Conservation (phyloP, 2,329 filamentous ascomycete species). For the Leptosphaerulina australis region DNA sequence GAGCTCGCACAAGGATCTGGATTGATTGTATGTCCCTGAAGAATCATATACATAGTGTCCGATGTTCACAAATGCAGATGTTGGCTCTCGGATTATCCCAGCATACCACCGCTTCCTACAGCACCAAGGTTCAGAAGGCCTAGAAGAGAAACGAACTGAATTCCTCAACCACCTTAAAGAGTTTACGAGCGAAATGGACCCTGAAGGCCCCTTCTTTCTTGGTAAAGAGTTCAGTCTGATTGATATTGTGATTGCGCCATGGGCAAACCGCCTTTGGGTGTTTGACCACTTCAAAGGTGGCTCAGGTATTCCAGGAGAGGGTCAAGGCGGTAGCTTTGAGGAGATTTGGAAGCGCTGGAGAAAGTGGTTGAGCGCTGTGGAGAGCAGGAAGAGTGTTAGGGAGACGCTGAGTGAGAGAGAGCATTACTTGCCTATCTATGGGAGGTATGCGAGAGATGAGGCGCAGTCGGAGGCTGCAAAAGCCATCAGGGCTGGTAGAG, state of each 20-base stretch:
- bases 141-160: conserved; percentile 61
- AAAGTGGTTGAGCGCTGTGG: conserved; percentile 66
- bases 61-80: conserved; percentile 43
- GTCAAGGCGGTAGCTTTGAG: conserved; percentile 60
- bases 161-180: conserved; percentile 65
- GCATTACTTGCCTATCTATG: conserved; percentile 71
- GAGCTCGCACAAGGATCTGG: conserved; percentile 72
- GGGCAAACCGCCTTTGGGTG: conserved; percentile 73
- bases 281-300: conserved; percentile 76
- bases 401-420: conserved; percentile 72
- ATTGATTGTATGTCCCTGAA: conserved; percentile 59
- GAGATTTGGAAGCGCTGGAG: conserved; percentile 68
- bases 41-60: background rate
- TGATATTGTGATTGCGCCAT: conserved; percentile 74
- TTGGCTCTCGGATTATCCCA: conserved; percentile 70
- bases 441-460: conserved; percentile 55
- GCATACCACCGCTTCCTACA: conserved; percentile 67
- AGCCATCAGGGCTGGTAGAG: conserved; percentile 62
- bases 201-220: conserved; percentile 69
- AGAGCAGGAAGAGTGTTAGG: conserved; percentile 65
- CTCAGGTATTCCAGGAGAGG: conserved; percentile 56
- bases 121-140: conserved; percentile 44
- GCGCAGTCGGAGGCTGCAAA: conserved; percentile 57
- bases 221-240: conserved; percentile 69
- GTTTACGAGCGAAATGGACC: conserved; percentile 67